Evolutionary conservation across 139 green algal genomes (phyloP), one percentile per base, ranked within the genome.

Genomic region (Chlorella ohadii): DNA sequence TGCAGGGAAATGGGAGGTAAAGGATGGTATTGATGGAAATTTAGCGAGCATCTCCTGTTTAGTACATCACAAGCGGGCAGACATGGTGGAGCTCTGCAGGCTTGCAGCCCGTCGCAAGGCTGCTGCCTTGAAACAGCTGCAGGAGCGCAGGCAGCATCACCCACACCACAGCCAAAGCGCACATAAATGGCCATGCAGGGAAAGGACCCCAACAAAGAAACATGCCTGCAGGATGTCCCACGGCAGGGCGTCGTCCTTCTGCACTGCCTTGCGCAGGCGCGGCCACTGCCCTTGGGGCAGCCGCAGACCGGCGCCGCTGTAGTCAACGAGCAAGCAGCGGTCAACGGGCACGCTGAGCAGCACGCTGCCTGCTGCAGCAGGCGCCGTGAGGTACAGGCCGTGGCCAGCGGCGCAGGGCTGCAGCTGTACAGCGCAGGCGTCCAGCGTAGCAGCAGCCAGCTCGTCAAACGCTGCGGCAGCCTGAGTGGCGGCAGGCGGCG

Each of bases 161-260:
- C n/a, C n/a, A n/a, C n/a, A n/a, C n/a, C n/a, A n/a, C n/a, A n/a
- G n/a, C n/a, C n/a, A n/a, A n/a, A n/a, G n/a, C n/a, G n/a, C n/a
- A n/a, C n/a, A n/a, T n/a, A n/a, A n/a, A n/a, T n/a, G n/a, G n/a
- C n/a, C n/a, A n/a, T n/a, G n/a, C n/a, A n/a, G n/a, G n/a, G n/a
- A n/a, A n/a, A n/a, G n/a, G n/a, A n/a, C n/a, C n/a, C n/a, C n/a
- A n/a, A n/a, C n/a, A n/a, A n/a, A n/a, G n/a, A n/a, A 16, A 9
- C 79, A 25, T 47, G 78, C 80, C 80, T 63, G 80, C n/a, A 95
- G 77, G 11, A 95, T 33, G 80, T 95, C 92, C 92, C 92, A 95
- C 7, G 87, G 84, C 34, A 94, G 74, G 0, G 87, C 59, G 31
- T 92, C 85, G 7, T 86, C 76, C 70, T 86, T 85, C 65, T 36